phyloP scores from a whole-genome alignment of 2,329 filamentous ascomycete genomes.

The Aciculosporium take region DNA sequence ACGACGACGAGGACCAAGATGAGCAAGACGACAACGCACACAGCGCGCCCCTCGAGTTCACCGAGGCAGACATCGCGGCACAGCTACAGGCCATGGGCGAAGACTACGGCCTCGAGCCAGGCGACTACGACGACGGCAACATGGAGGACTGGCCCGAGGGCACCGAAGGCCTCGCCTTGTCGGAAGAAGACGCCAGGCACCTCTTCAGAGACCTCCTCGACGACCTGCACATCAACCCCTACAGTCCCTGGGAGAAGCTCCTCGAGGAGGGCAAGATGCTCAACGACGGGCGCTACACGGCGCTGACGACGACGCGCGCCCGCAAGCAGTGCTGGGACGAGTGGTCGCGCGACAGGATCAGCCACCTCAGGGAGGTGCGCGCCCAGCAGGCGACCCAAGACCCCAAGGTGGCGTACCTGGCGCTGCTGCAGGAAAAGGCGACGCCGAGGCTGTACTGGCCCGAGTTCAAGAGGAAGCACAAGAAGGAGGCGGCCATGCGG shows the following conservation, averaged over 20 bases:
- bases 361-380: slow-evolving; percentile 54
- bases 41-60: slow-evolving; percentile 57
- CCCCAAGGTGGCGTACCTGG: slow-evolving; percentile 68
- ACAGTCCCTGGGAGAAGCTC: slow-evolving; percentile 80
- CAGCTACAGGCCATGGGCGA: slow-evolving; percentile 82
- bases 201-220: slow-evolving; percentile 79
- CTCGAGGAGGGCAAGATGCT: slow-evolving; percentile 70
- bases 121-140: slow-evolving; percentile 57
- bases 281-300: slow-evolving; percentile 76
- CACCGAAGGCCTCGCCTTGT: slow-evolving; percentile 54
- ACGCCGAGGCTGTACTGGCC: slow-evolving; percentile 93
- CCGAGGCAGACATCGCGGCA: slow-evolving; percentile 86
- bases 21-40: slow-evolving; percentile 10
- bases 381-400: slow-evolving; percentile 68
- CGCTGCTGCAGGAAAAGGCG: slow-evolving; percentile 66
- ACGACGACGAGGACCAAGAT: slow-evolving; percentile 13
- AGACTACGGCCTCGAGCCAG: slow-evolving; percentile 65
- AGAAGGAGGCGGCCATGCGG: slow-evolving; percentile 68
- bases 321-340: slow-evolving; percentile 71
- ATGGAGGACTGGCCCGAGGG: slow-evolving; percentile 54
- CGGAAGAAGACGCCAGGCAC: slow-evolving; percentile 59
- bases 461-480: slow-evolving; percentile 86
- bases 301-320: slow-evolving; percentile 64
- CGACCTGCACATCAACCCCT: slow-evolving; percentile 72
- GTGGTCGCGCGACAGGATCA: slow-evolving; percentile 70